Evolutionary conservation across 2,329 filamentous ascomycete species (phyloP), one percentile per base, ranked within the genome.

Genomic region (Hansfordia pulvinata): DNA sequence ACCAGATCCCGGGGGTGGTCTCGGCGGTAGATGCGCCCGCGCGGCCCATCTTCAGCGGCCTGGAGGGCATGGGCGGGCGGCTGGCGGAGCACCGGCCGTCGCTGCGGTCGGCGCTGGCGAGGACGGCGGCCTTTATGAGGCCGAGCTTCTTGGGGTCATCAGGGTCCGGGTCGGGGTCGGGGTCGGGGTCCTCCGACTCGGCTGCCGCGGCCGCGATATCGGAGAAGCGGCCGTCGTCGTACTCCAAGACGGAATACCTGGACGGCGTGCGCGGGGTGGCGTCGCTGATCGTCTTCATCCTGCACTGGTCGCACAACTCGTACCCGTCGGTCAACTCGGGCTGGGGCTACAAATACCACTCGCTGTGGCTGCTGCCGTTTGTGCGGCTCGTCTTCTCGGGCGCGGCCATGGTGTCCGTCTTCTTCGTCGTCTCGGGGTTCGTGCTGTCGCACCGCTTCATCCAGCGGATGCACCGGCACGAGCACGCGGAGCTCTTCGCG

Each of bases 391-490:
- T 54, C 17, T 49, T 47, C 34, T 50, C 47, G 2, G 52, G 52
- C 10, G 44, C 49, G 11, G 48, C 53, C 13, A 55, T 54, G 50
- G 54, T 58, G 4, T 42, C 50, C 10, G 46, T 57, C 6, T 58
- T 58, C 36, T 56, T 57, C 36, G 49, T 56, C 29, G 53, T 58
- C 17, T 56, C 52, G 6, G 54, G 54, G 14, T 56, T 50, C 31
- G 53, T 55, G 19, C 42, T 57, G 4, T 47, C 50, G 10, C 48
- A 51, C 28, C 53, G 54, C 25, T 53, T 51, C 23, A 35, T 58
- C 11, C 42, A 43, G 30, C 38, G 42, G 10, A 46, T 46, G 43
- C 39, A 44, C 30, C 37, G 36, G 19, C 38, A 36, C 7, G 46
- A 47, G 22, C 49, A 52, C 18, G 24, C 29, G 5, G 42, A 43